Evolutionary conservation across 345 rosid species (phyloP).

Genomic region (Schrenkiella parvula): DNA sequence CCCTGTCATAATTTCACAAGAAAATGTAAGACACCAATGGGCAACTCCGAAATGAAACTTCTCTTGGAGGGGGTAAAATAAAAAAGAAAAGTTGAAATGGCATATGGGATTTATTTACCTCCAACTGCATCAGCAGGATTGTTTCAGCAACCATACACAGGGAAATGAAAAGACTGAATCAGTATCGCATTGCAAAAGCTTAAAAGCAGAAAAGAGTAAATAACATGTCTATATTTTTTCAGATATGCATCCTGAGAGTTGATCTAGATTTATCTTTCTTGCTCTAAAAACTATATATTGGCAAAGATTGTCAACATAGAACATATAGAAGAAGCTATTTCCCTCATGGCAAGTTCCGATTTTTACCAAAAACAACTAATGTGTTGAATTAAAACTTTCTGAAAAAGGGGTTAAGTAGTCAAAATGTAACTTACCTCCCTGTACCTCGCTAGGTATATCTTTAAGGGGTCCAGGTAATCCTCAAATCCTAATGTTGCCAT

Average conservation of each 20-base stretch:
- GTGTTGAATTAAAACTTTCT: background rate
- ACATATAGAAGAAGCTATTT: background rate
- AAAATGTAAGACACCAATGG: background rate
- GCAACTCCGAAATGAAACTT: background rate
- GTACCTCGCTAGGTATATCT: conserved; percentile 56
- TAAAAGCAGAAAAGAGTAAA: background rate
- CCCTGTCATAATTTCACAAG: conserved; percentile 43
- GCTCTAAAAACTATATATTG: background rate
- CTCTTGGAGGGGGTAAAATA: background rate
- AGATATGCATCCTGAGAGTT: background rate
- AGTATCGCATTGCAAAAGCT: background rate
- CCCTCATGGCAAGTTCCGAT: background rate
- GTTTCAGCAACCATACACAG: conserved; percentile 26
- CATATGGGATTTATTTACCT: conserved; percentile 43
- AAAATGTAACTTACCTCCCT: conserved; percentile 48
- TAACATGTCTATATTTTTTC: background rate
- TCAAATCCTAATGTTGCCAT: conserved; percentile 78
- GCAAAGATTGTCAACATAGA: background rate
- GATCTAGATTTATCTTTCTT: background rate
- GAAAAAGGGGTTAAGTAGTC: background rate
- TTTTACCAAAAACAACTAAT: background rate
- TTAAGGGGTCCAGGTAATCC: conserved; percentile 60
- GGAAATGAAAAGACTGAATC: background rate
- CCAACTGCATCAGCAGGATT: conserved; percentile 47
- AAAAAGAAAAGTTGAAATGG: background rate